A percentile compares a stretch with the other conserved stretches of the same genome.
These are phyloP conservation scores for Auriscalpium orientale DNA, from an alignment of 768 basidiomycete genomes.

Conservation along the genomic window DNA sequence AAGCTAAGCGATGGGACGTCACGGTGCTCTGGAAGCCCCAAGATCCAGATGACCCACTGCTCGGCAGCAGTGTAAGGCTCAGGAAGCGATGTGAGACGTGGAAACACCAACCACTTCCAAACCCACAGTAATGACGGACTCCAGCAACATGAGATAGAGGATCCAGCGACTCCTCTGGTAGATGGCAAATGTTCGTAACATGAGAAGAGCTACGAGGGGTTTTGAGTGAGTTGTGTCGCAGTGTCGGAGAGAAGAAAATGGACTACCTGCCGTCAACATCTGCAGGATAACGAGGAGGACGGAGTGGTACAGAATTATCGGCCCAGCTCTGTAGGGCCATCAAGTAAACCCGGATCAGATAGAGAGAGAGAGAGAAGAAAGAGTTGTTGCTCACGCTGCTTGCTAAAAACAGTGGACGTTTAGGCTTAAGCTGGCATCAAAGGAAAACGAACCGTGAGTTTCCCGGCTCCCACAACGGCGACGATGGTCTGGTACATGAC, in stretches of 20 bases:
- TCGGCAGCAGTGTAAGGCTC: not conserved
- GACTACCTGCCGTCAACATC: not conserved
- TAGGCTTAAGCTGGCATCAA: not conserved
- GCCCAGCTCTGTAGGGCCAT: not conserved
- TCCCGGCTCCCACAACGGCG: not conserved
- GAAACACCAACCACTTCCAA: not conserved
- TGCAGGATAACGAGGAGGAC: not conserved
- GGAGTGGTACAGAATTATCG: not conserved
- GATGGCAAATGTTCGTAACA: not conserved
- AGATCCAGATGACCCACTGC: not conserved
- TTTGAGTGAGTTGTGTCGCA: not conserved
- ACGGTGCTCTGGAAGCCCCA: not conserved
- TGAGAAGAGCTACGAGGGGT: not conserved
- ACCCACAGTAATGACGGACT: not conserved
- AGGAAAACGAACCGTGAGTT: not conserved
- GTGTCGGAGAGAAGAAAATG: not conserved
- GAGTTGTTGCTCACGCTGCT: not conserved
- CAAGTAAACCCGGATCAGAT: not conserved
- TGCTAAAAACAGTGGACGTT: not conserved
- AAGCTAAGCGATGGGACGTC: not conserved
- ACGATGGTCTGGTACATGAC: conserved; percentile 6
- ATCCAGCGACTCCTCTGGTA: not conserved
- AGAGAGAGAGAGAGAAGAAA: not conserved
- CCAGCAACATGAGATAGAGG: not conserved
- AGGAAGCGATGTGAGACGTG: not conserved